Evolutionary conservation across 257 asterid genomes (phyloP), one percentile per base, ranked within the genome.

Genomic region (Solanum arcanum): DNA sequence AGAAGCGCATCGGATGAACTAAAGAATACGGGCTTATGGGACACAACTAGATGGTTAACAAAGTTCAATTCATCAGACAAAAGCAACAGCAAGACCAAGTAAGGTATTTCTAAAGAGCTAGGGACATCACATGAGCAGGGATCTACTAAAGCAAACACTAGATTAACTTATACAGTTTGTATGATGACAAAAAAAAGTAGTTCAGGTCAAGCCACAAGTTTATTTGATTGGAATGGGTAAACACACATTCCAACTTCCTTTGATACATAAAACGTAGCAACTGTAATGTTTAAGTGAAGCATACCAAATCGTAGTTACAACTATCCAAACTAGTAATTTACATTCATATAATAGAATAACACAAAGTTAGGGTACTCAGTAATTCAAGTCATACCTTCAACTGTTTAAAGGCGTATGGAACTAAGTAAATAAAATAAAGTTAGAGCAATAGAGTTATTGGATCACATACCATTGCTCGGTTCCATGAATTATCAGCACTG

Each of bases 401-500:
- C 29, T 80, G 85, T 29, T 18, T 49, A 10, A 29, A 29, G 85
- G 44, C 27, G 49, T 47, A 12, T 29, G 42, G 27, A 44, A 3
- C 44, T 29, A 47, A 20, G 12, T 49, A 49, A 8, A 49, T 81
- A 78, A 46, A 46, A 46, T 33, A 6, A 73, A 86, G 69, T 52
- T 74, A 14, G 13, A 73, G 27, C 1, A 73, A 86, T 49, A 37
- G 3, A 16, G 64, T 85, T 35, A 86, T 10, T 23, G 52, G 66
- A 39, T 52, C 47, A n/a, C 98, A 94, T 89, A 97, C 99, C 99
- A 97, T 92, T 80, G 99, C 99, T 39, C 99, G 97, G 91, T 97
- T 97, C 99, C 99, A 97, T 73, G 99, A 95, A 88, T 96, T 94
- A 91, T 96, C 99, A 1, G 94, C 97, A 89, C 94, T 95, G 87